Evolutionary conservation across 179 eudicot species (phyloP), one percentile per base, ranked within the genome.

Genomic region (Actinidia chinensis): DNA sequence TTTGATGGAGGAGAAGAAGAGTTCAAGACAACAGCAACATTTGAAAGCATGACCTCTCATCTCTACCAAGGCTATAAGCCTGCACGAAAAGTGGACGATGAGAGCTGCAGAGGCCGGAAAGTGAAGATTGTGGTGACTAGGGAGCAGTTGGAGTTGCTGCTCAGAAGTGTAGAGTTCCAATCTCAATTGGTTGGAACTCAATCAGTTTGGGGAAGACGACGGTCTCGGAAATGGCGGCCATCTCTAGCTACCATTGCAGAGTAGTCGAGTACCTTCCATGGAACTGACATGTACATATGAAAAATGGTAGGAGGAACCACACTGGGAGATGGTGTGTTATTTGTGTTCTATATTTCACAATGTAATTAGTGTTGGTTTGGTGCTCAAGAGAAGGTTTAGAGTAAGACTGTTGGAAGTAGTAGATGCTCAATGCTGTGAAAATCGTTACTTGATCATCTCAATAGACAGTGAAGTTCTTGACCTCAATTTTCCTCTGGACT

Each of bases 241-340:
- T 83, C 83, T 65, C 80, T 89, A 47, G 83, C 85, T 73, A 89
- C 89, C 70, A 84, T 90, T 76, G 72, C 78, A 22, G 92, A 92
- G 78, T 86, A 85, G 58, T 52, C 59, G 70, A 50, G n/a, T 43
- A 33, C n/a, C n/a, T 79, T 81, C 84, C 69, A 20, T 17, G 67
- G 48, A 8, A 20, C 5, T 54, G 63, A 17, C 33, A 18, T 72
- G 73, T 68, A 55, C 22, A 25, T 56, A 15, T n/a, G n/a, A 9
- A 48, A 44, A 61, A 44, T 12, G 50, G 76, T 54, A 40, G 0
- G 50, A 17, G 51, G 36, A 66, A 66, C 70, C 70, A 66, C 50
- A 23, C 44, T 25, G 17, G 77, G 87, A 81, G 82, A 85, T 81
- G 82, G 78, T 72, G 85, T 82, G 86, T 88, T 85, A 87, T 83